phyloP scores from a whole-genome alignment of 1,139 yeast genomes.

The Nakaseomyces kungkrabaensis region DNA sequence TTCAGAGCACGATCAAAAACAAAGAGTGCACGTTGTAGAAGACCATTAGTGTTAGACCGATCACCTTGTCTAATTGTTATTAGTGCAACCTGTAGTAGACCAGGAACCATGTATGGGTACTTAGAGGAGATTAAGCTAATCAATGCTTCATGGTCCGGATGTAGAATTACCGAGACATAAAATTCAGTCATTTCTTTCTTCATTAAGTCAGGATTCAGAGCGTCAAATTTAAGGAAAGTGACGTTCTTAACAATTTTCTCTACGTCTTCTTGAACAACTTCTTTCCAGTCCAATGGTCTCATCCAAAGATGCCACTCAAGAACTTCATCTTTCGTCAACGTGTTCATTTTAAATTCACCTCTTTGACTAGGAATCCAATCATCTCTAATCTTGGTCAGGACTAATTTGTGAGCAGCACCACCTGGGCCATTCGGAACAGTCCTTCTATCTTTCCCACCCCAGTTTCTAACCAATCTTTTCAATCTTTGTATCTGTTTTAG shows the following conservation, averaged over 20 bases:
- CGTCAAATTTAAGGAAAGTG: constrained; percentile 44
- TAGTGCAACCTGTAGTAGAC: constrained; percentile 71
- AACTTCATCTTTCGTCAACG: constrained; percentile 36
- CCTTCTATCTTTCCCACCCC: constrained; percentile 75
- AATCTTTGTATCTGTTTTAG: constrained; percentile 53
- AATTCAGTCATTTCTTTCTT: constrained; percentile 49
- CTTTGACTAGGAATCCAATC: constrained; percentile 71
- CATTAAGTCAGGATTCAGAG: constrained; percentile 28
- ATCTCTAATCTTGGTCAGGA: constrained; percentile 63
- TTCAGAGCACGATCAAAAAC: constrained; percentile 63
- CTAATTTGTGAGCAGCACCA: constrained; percentile 47
- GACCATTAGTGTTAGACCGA: constrained; percentile 51
- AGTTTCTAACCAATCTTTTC: constrained; percentile 58
- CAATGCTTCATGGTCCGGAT: constrained; percentile 64
- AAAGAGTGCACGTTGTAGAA: constrained; percentile 67
- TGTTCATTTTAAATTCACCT: constrained; percentile 57
- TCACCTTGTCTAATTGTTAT: constrained; percentile 71
- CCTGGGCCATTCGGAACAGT: constrained; percentile 53
- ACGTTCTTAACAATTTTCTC: constrained; percentile 36
- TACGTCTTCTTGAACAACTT: constrained; percentile 39
- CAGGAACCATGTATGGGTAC: constrained; percentile 67
- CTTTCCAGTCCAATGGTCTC: constrained; percentile 38
- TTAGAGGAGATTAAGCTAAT: constrained; percentile 43
- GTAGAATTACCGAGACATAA: constrained; percentile 54
- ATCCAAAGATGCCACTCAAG: constrained; percentile 34